phyloP scores from a whole-genome alignment of 2,329 filamentous ascomycete species.

The Ceratocystis variospora region DNA sequence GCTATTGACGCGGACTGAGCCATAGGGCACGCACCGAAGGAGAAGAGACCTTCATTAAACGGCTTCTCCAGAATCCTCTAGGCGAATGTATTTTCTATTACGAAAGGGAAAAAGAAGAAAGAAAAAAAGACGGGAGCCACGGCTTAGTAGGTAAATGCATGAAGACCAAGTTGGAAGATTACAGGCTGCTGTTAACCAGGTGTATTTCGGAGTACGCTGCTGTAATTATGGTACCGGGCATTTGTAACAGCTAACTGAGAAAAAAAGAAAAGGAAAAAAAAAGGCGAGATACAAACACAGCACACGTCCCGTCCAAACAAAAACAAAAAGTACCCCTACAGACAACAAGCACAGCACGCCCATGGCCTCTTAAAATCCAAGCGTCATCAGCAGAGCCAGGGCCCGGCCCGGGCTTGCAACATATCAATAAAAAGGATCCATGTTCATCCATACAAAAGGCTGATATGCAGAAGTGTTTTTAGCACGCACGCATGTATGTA shows the following conservation, averaged over 20 bases:
- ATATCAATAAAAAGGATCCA: conserved; percentile 6
- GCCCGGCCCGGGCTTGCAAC: not conserved
- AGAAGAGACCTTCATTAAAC: not conserved
- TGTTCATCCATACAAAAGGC: conserved; percentile 4
- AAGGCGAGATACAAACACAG: not conserved
- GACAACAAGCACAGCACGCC: not conserved
- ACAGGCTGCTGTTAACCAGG: not conserved
- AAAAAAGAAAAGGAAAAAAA: not conserved
- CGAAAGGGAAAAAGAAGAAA: not conserved
- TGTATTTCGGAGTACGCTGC: not conserved
- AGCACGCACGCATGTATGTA: not conserved
- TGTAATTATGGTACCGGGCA: not conserved
- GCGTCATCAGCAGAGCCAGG: not conserved
- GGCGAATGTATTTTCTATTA: not conserved
- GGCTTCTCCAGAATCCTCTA: not conserved
- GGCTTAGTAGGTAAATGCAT: not conserved
- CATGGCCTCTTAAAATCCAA: not conserved
- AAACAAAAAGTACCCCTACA: not conserved
- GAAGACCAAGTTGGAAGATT: not conserved
- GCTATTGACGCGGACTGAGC: not conserved
- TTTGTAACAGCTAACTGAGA: not conserved
- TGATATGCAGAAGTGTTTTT: conserved; percentile 1
- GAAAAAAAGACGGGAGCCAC: not conserved
- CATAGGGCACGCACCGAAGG: not conserved
- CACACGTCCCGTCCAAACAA: not conserved